Evolutionary conservation across 1,284 basidiomycete genomes (phyloP).

Genomic region (Trichosporon faecale): DNA sequence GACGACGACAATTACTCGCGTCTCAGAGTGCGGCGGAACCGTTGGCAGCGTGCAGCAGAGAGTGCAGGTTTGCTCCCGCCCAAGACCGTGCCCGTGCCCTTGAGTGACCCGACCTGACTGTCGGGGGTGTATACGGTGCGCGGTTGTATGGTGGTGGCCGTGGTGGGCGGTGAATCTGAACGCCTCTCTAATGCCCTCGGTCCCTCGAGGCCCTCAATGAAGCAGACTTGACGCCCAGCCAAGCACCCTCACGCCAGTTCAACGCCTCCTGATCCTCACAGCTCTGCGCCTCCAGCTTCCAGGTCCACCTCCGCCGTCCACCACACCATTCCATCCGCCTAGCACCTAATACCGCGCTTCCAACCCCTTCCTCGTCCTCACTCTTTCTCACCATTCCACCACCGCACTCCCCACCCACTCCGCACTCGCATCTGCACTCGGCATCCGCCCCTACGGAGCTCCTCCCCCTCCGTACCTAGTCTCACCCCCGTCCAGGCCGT

Average conservation of each 20-base stretch:
- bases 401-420: neutral
- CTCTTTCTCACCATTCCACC: neutral
- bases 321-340: neutral
- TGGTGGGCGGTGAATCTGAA: neutral
- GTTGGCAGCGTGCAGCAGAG: neutral
- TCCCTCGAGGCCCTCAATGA: neutral
- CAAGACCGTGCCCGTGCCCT: neutral
- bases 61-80: neutral
- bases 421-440: neutral
- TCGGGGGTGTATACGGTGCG: neutral
- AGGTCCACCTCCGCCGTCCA: neutral
- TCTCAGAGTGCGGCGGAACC: neutral
- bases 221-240: neutral
- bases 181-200: conserved; percentile 2
- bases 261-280: neutral
- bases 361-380: neutral
- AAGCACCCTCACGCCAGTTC: neutral
- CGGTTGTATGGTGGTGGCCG: neutral
- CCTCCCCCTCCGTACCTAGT: neutral
- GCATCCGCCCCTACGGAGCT: conserved; percentile 5
- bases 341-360: neutral
- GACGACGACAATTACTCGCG: neutral
- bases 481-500: neutral
- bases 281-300: neutral
- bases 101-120: neutral